Conservation (phyloP, 2,329 filamentous ascomycete species). For the Fusarium agapanthi region DNA sequence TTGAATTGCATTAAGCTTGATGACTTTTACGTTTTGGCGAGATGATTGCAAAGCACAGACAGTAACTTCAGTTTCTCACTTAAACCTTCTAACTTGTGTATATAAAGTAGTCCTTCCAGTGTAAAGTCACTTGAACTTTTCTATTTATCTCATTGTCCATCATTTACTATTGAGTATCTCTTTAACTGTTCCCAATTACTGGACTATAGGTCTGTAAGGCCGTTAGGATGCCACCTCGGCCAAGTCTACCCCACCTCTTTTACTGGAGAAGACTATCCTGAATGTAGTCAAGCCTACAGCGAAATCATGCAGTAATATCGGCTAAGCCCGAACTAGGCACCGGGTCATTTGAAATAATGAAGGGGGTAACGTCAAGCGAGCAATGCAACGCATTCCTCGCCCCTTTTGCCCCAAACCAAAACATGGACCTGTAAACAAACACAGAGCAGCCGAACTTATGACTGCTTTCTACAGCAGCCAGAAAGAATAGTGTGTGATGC, state of each 20-base stretch:
- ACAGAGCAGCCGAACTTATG: background rate
- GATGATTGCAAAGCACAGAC: background rate
- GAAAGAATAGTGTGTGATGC: background rate
- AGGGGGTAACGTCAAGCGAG: conserved; percentile 22
- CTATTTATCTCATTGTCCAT: fast-evolving
- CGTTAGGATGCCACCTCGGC: background rate
- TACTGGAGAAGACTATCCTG: background rate
- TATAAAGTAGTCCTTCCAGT: too few relatives aligned
- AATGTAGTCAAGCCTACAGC: background rate
- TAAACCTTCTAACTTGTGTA: fast-evolving
- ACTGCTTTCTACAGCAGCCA: background rate
- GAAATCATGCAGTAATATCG: background rate
- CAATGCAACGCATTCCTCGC: conserved; percentile 26
- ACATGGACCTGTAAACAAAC: conserved; percentile 19
- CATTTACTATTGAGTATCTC: background rate
- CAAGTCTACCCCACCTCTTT: background rate
- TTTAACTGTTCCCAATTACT: fast-evolving
- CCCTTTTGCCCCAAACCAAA: conserved; percentile 16
- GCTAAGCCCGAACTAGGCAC: conserved; percentile 2
- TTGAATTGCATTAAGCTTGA: background rate
- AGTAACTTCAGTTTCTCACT: fast-evolving
- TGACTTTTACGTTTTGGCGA: background rate
- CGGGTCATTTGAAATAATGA: conserved; percentile 22
- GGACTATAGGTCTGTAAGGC: background rate
- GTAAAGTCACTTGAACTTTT: background rate